Conservation (phyloP, 495 filamentous ascomycete species). For the Hyaloscypha finlandica region DNA sequence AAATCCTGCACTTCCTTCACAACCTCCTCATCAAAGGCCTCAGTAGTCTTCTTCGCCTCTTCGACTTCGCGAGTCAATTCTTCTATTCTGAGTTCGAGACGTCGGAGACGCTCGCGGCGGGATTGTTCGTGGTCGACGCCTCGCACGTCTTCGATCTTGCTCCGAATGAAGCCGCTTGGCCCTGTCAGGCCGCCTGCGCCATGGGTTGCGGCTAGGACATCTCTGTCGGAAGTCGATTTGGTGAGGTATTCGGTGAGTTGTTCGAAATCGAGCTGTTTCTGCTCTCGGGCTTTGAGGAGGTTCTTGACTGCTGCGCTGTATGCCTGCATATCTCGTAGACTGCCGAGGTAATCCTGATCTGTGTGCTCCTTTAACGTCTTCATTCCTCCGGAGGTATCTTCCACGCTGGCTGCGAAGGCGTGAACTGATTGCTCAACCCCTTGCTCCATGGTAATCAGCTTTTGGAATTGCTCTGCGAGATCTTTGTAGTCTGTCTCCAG, state of each 20-base stretch:
- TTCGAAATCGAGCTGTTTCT: constrained; percentile 98
- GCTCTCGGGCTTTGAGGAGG: constrained; percentile 89
- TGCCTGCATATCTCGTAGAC: constrained; percentile 88
- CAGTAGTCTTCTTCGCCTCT: constrained; percentile 74
- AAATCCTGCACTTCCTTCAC: constrained; percentile 91
- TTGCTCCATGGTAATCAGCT: constrained; percentile 85
- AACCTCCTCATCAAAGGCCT: constrained; percentile 93
- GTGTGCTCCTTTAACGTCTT: constrained; percentile 83
- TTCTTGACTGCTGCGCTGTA: constrained; percentile 83
- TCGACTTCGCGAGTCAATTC: constrained; percentile 88
- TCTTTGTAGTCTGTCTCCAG: constrained; percentile 88
- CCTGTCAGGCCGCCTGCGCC: constrained; percentile 61
- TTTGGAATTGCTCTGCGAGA: constrained; percentile 89
- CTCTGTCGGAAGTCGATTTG: constrained; percentile 85
- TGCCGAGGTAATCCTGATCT: constrained; percentile 92
- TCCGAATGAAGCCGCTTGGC: constrained; percentile 86
- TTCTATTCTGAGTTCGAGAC: constrained; percentile 88
- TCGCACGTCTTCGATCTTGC: constrained; percentile 94
- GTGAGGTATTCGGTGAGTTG: constrained; percentile 92
- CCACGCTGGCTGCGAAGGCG: constrained; percentile 81
- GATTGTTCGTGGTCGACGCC: constrained; percentile 95
- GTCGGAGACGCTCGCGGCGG: constrained; percentile 80
- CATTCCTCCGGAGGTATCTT: constrained; percentile 75
- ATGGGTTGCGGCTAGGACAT: constrained; percentile 72
- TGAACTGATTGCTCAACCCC: constrained; percentile 79